A percentile compares a stretch with the other conserved stretches of the same genome.
Evolutionary conservation across 805 yeast genomes (phyloP).

Genomic region (Myxozyma neglecta): DNA sequence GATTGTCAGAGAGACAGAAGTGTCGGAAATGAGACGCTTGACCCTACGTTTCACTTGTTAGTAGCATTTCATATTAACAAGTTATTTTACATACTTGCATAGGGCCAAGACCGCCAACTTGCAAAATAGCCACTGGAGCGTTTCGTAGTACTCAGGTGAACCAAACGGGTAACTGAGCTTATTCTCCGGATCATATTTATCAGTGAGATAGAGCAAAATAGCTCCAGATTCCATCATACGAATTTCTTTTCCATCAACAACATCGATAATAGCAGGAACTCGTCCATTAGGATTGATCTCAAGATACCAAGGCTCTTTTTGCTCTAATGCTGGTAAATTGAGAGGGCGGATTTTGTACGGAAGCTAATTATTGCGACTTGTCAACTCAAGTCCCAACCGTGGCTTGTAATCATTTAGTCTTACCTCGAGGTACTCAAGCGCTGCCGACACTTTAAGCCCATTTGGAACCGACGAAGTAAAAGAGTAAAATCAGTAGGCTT

Average conservation of each 20-base stretch:
- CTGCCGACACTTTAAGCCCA: slow-evolving; percentile 45
- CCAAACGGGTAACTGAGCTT: slow-evolving; percentile 45
- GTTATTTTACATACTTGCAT: slow-evolving; percentile 39
- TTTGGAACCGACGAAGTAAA: slow-evolving; percentile 46
- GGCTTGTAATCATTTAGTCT: not conserved
- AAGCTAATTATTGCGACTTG: not conserved
- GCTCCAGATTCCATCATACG: slow-evolving; percentile 61
- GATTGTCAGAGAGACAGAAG: slow-evolving; percentile 41
- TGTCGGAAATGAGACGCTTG: slow-evolving; percentile 53
- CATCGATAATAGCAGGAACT: slow-evolving; percentile 55
- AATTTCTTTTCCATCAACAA: slow-evolving; percentile 30
- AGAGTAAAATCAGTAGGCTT: slow-evolving; percentile 20
- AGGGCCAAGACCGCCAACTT: slow-evolving; percentile 28
- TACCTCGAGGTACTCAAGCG: slow-evolving; percentile 38
- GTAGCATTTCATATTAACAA: too few relatives aligned
- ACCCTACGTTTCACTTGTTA: slow-evolving; percentile 42
- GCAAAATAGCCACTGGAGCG: slow-evolving; percentile 26
- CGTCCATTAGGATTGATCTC: slow-evolving; percentile 62
- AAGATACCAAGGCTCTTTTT: slow-evolving; percentile 59
- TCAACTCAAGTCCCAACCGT: not conserved
- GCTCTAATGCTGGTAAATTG: slow-evolving; percentile 47
- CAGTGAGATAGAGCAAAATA: slow-evolving; percentile 58
- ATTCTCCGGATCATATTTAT: slow-evolving; percentile 57
- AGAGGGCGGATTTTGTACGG: slow-evolving; percentile 43
- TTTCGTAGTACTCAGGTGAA: slow-evolving; percentile 48